Evolutionary conservation across 257 asterid species (phyloP).

Genomic region (Solanum appendiculatum): DNA sequence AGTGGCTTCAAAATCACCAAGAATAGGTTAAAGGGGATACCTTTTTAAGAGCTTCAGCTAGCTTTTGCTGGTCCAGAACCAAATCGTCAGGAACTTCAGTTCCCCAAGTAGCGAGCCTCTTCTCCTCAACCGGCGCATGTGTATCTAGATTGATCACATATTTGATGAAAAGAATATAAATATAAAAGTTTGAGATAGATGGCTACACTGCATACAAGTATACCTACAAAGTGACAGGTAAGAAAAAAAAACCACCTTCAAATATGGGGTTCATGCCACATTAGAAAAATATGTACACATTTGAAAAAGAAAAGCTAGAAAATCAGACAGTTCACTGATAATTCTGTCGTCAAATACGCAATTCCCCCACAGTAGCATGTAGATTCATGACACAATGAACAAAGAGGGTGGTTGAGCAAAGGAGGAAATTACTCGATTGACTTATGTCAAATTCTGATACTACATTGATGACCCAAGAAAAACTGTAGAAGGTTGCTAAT

Average conservation of each 20-base stretch:
- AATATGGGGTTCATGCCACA: background rate
- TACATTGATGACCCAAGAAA: background rate
- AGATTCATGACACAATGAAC: background rate
- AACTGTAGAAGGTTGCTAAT: background rate
- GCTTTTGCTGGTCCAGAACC: conserved; percentile 56
- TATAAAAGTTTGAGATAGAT: background rate
- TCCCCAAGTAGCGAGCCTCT: conserved; percentile 83
- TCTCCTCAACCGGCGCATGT: conserved; percentile 49
- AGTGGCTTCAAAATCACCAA: background rate
- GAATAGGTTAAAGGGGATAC: conserved; percentile 16
- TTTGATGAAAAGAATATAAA: background rate
- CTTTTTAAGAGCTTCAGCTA: conserved; percentile 68
- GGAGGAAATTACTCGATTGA: background rate
- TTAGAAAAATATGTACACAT: background rate
- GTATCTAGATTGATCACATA: conserved; percentile 25
- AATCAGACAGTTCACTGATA: background rate
- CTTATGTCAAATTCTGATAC: background rate
- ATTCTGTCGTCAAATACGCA: background rate
- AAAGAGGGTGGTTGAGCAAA: background rate
- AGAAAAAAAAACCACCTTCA: background rate
- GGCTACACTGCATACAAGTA: background rate
- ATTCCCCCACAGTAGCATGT: background rate
- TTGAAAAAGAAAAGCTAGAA: background rate
- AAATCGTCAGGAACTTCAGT: conserved; percentile 81
- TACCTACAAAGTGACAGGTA: background rate